These are phyloP conservation scores for Penicillium hordei DNA, from an alignment of 2,329 filamentous ascomycete species.

Conservation along the genomic window DNA sequence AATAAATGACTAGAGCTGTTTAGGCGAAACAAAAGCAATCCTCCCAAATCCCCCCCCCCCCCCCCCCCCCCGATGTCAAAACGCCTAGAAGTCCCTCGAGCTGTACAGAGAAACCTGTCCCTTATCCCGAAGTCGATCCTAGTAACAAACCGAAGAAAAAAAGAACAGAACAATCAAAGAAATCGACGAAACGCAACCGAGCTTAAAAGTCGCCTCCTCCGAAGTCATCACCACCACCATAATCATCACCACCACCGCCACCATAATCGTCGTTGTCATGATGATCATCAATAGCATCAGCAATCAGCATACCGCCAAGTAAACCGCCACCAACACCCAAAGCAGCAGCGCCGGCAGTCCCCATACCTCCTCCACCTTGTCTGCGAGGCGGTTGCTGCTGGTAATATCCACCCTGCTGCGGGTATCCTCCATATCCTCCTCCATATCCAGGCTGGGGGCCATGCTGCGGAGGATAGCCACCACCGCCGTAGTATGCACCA, in stretches of 20 bases:
- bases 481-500: slow-evolving; percentile 35
- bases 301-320: slow-evolving; percentile 72
- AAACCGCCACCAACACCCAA: slow-evolving; percentile 79
- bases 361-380: slow-evolving; percentile 55
- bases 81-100: slow-evolving; percentile 1
- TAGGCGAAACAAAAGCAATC: slow-evolving; percentile 1
- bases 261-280: slow-evolving; percentile 26
- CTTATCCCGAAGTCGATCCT: neutral
- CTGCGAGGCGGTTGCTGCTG: slow-evolving; percentile 47
- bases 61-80: neutral
- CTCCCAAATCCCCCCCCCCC: neutral
- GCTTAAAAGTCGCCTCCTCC: slow-evolving; percentile 30
- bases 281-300: slow-evolving; percentile 55
- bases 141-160: neutral
- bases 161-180: neutral
- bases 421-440: slow-evolving; percentile 41
- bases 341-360: slow-evolving; percentile 70
- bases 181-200: neutral
- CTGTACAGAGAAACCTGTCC: neutral
- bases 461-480: slow-evolving; percentile 32
- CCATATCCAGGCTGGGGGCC: slow-evolving; percentile 15
- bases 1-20: slow-evolving; percentile 3
- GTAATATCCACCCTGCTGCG: slow-evolving; percentile 37
- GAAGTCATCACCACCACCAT: slow-evolving; percentile 36
- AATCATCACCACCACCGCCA: slow-evolving; percentile 22